A percentile compares a stretch with the other conserved stretches of the same genome.
These are phyloP conservation scores for Aegilops sharonensis DNA, from an alignment of 176 grass and related monocot species.

Conservation along the genomic window DNA sequence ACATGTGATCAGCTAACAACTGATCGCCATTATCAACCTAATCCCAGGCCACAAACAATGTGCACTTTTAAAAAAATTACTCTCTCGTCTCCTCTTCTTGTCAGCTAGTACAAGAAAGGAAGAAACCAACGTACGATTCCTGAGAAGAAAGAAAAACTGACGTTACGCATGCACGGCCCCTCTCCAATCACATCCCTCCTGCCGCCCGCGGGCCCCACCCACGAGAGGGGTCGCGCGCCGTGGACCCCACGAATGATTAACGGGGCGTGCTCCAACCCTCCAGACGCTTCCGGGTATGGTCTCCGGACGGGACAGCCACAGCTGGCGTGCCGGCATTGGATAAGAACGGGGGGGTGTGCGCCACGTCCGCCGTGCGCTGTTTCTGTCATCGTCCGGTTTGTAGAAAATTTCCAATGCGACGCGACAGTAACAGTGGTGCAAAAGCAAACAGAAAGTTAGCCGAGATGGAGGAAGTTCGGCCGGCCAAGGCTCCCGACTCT, in stretches of 20 bases:
- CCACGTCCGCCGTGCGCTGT: neutral
- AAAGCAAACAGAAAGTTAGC: neutral
- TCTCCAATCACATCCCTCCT: neutral
- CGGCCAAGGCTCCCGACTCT: neutral
- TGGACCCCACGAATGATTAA: neutral
- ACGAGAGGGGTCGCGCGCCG: neutral
- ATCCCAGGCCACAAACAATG: neutral
- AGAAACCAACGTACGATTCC: neutral
- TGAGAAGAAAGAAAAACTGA: neutral
- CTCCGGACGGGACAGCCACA: neutral
- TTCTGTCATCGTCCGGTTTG: neutral
- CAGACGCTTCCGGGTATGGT: conserved; percentile 18
- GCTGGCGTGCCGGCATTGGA: neutral
- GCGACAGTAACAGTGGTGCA: neutral
- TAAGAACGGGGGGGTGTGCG: neutral
- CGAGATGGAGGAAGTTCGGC: neutral
- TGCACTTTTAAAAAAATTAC: neutral
- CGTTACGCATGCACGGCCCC: neutral
- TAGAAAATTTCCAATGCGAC: neutral
- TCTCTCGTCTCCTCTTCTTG: neutral
- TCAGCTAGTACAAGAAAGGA: neutral
- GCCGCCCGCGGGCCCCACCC: neutral
- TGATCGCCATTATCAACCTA: conserved; percentile 1
- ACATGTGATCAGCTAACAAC: neutral
- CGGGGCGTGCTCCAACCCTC: neutral